Evolutionary conservation across 768 basidiomycete species (phyloP), one percentile per base, ranked within the genome.

Genomic region (Lactarius sanguifluus): DNA sequence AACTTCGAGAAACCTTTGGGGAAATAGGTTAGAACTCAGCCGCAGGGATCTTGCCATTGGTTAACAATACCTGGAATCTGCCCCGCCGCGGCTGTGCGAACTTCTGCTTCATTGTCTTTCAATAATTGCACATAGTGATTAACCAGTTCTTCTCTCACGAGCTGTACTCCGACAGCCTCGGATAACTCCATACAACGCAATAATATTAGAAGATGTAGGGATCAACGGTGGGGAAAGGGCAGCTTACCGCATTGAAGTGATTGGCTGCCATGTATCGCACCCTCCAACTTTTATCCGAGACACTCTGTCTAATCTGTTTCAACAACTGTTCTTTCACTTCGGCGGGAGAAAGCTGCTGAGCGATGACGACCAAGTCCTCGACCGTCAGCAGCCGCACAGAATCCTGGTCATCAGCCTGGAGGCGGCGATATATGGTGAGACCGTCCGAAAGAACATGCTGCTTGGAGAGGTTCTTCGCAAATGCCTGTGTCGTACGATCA

Each of bases 81-180:
- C 45, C 92, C 93, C 45, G 96, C 88, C 60, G 91, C 95, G 52
- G 97, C 96, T 59, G 96, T 98, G 69, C 96, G 87, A 50, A 98
- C 97, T 78, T 99, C 97, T 23, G 97, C 97, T 78, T 99, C 97
- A 73, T 96, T 96, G 74, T 99, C 97, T 77, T 98, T 98, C 74
- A 99, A 80, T 64, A 99, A 82, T 65, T 92, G 89, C 7, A 98
- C 94, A 76, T 90, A 98, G 69, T 96, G 94, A 34, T 86, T 86
- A 70, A 96, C 94, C 67, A 98, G 79, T 75, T 99, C 97, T 71
- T 98, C 96, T 70, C 94, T 84, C 55, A 97, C 92, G 62, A 98
- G 84, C 58, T 95, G 94, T 66, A 83, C 79, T 4, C 97, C 96
- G 18, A 97, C 91, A 9, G 92, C 88, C 74, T 94, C 90, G 1